Percentiles rank a stretch among this genome's conserved stretches.
phyloP scores from a whole-genome alignment of 495 filamentous ascomycete species.

The Elaphomyces granulatus region DNA sequence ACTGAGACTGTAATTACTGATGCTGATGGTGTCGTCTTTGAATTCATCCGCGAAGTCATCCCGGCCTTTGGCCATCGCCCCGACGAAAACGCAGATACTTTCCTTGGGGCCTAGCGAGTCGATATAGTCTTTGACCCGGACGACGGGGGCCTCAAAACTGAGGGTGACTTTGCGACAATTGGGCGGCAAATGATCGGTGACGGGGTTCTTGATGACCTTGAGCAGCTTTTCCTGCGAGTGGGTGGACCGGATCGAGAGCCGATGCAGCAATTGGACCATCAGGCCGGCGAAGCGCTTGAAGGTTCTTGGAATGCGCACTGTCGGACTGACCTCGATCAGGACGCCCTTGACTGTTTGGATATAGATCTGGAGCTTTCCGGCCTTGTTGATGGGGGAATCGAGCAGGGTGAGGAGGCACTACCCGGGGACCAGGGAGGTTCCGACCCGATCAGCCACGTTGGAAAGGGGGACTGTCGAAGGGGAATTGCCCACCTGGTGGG shows the following conservation, averaged over 20 bases:
- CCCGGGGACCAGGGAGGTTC: no score
- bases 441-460: background rate
- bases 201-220: constrained; percentile 94
- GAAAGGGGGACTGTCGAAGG: constrained; percentile 1
- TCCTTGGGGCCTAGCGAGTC: constrained; percentile 61
- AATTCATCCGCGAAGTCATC: constrained; percentile 91
- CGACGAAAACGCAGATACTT: constrained; percentile 94
- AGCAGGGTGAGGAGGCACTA: constrained; percentile 95
- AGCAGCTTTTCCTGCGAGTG: constrained; percentile 94
- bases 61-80: constrained; percentile 92
- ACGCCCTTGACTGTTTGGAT: constrained; percentile 96
- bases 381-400: constrained; percentile 97
- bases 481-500: constrained; percentile 66
- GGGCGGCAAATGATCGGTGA: constrained; percentile 88
- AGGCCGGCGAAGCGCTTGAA: constrained; percentile 98
- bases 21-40: constrained; percentile 94
- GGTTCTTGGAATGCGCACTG: constrained; percentile 90
- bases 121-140: constrained; percentile 80
- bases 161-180: constrained; percentile 97
- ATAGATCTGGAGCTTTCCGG: constrained; percentile 92
- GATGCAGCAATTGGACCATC: constrained; percentile 98
- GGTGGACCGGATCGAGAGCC: constrained; percentile 86
- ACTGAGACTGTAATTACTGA: constrained; percentile 94
- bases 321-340: constrained; percentile 91
- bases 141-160: constrained; percentile 77